These are phyloP conservation scores for Pyrenochaeta sp. DNA, from an alignment of 2,329 filamentous ascomycete species.

Conservation along the genomic window DNA sequence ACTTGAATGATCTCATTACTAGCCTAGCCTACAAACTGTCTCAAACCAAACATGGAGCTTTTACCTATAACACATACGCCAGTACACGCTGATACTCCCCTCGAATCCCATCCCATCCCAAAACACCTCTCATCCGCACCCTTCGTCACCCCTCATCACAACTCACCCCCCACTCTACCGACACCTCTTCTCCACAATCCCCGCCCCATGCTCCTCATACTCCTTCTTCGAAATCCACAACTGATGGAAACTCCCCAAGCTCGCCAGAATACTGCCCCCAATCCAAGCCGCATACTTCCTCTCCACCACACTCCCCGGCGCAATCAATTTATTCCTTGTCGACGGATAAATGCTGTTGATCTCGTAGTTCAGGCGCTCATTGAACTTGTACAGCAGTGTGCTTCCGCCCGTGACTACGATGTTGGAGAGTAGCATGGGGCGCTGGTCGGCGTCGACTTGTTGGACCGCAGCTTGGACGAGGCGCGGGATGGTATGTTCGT, in stretches of 20 bases:
- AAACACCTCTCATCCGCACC: neutral
- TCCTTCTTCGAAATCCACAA: slow-evolving; percentile 99
- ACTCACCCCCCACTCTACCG: slow-evolving; percentile 64
- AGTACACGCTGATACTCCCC: neutral
- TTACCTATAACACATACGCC: slow-evolving; percentile 1
- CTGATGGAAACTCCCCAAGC: slow-evolving; percentile 96
- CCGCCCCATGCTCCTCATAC: slow-evolving; percentile 92
- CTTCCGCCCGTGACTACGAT: slow-evolving; percentile 92
- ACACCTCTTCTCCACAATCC: slow-evolving; percentile 95
- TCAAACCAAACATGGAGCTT: slow-evolving; percentile 5
- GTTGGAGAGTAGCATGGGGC: slow-evolving; percentile 83
- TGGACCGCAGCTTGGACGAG: slow-evolving; percentile 80
- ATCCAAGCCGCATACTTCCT: slow-evolving; percentile 94
- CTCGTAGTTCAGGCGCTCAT: slow-evolving; percentile 87
- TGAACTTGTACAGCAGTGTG: slow-evolving; percentile 88
- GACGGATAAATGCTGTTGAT: slow-evolving; percentile 83
- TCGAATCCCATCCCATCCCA: neutral
- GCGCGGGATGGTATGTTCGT: slow-evolving; percentile 82
- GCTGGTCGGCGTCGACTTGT: slow-evolving; percentile 87
- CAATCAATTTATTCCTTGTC: slow-evolving; percentile 85
- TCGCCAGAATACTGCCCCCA: slow-evolving; percentile 93
- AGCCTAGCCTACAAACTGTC: neutral
- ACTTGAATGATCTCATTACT: neutral
- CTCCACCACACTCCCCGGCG: slow-evolving; percentile 85
- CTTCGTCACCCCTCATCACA: neutral